Conservation (phyloP, 805 yeast genomes). For the Brettanomyces sp. region DNA sequence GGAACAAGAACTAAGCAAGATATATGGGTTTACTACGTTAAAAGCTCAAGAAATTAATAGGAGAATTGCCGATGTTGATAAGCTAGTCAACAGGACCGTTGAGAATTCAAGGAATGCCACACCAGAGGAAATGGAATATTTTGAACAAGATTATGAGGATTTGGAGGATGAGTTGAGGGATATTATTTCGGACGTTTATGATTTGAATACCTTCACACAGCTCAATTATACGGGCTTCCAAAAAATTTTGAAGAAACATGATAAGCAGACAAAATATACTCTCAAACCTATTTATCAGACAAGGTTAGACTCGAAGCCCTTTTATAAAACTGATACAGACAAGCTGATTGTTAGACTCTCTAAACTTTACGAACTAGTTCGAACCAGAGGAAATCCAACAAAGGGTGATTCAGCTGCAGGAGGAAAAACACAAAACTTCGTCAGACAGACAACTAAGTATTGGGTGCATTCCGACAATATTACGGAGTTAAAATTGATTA, state of each 20-base stretch:
- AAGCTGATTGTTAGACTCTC: constrained; percentile 81
- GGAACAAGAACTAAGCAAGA: constrained; percentile 86
- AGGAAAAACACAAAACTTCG: constrained; percentile 95
- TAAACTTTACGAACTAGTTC: constrained; percentile 79
- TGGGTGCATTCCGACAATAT: constrained; percentile 99
- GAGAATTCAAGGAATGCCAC: constrained; percentile 33
- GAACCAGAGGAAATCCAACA: constrained; percentile 94
- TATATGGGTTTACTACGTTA: constrained; percentile 81
- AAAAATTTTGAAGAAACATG: constrained; percentile 94
- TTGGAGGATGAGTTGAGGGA: constrained; percentile 73
- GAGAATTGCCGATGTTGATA: constrained; percentile 75
- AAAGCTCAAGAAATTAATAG: constrained; percentile 80
- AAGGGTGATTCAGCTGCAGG: constrained; percentile 97
- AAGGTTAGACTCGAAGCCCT: constrained; percentile 86
- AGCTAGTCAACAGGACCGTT: constrained; percentile 51
- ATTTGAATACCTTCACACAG: constrained; percentile 86
- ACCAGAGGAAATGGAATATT: constrained; percentile 22
- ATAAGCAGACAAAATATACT: constrained; percentile 72
- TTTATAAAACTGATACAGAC: constrained; percentile 92
- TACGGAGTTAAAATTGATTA: constrained; percentile 87
- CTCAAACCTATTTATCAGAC: constrained; percentile 90
- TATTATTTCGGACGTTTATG: constrained; percentile 95
- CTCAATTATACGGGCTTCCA: constrained; percentile 96
- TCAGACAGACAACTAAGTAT: constrained; percentile 95
- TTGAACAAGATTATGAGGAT: constrained; percentile 62